Base-by-base conservation (phyloP, 2,329 filamentous ascomycete species). In the Trichoderma harzianum region DNA sequence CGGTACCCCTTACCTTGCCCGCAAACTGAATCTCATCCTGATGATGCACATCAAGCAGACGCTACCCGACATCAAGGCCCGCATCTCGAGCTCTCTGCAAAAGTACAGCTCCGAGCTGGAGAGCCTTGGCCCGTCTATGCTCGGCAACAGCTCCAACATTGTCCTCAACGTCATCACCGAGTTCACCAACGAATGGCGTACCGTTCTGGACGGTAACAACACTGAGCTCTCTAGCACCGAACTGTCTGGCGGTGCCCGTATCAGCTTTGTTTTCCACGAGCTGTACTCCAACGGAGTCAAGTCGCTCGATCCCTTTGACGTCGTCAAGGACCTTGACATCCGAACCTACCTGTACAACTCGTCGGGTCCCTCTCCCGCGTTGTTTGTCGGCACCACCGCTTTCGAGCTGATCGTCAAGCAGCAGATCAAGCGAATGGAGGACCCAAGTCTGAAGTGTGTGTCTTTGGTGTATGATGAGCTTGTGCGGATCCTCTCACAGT, bases 41-140 rank as follows among this genome's bases (percentile, higher is more conserved):
- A 98, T 99, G 95, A 99, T 99, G 96, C 96, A 99, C 86, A 99
- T 99, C 86, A 99, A 99, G 85, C 95, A 99, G 85, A 99, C 96
- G 1, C 89, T 99, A 16, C 96, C 96, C 53, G 96, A 99, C 80
- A 99, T 99, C 86, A 99, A 99, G 85, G 94, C 93, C 16, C 92
- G 97, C 74, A 99, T 99, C 77, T 89, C 93, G n/a, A 92, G 93
- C 76, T 98, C 95, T 16, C 86, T 99, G 73, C 92, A 95, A 80
- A 99, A 99, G 81, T 99, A 99, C 83, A 86, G 89, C 5, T 83
- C 90, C 55, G 96, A 99, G 82, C 88, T 99, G 26, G 86, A 89
- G 71, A 90, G 91, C 74, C 87, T 99, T 14, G 96, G 97, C 26
- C 95, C 97, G 74, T 98, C 95, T 14, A 92, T 98, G 86, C 91